Conservation (phyloP, 2,329 filamentous ascomycete genomes). For the Xylariaceae sp. region DNA sequence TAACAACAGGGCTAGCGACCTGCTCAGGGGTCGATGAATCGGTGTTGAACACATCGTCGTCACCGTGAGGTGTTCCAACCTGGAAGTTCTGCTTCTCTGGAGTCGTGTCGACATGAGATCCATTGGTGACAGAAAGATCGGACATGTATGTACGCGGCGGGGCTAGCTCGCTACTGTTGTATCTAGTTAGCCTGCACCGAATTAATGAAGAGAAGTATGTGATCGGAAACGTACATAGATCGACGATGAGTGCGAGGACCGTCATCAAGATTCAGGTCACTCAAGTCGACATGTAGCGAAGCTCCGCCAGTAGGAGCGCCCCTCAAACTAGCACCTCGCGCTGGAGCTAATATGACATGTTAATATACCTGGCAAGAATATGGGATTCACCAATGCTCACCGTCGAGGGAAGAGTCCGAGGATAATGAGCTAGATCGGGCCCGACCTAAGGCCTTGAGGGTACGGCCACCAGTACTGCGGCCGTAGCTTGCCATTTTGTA, state of each 20-base stretch:
- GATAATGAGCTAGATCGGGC: conserved; percentile 15
- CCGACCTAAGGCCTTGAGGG: conserved; percentile 1
- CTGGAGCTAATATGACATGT: too few relatives aligned
- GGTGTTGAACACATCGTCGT: conserved; percentile 16
- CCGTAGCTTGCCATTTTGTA: conserved; percentile 13
- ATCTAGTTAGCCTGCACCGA: neutral
- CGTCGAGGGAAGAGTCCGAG: conserved; percentile 16
- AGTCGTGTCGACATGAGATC: neutral
- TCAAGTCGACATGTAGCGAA: conserved; percentile 10
- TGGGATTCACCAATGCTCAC: conserved; percentile 1
- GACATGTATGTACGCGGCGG: conserved; percentile 1
- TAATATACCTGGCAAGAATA: too few relatives aligned
- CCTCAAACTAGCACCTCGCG: conserved; percentile 1
- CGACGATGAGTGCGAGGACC: conserved; percentile 4
- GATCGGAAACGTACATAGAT: conserved; percentile 11
- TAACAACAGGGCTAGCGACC: conserved; percentile 2
- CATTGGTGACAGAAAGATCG: neutral
- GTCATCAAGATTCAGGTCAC: conserved; percentile 9
- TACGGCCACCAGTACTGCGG: neutral
- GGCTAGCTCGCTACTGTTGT: conserved; percentile 10
- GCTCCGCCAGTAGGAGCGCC: conserved; percentile 8
- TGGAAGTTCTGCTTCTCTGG: conserved; percentile 10
- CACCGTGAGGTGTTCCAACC: conserved; percentile 13
- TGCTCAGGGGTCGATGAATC: conserved; percentile 3
- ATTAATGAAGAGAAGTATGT: neutral